Percentiles rank a stretch among this genome's conserved stretches.
Conservation (phyloP, 202 grass and related monocot species). For the Tripidium arundinaceum region DNA sequence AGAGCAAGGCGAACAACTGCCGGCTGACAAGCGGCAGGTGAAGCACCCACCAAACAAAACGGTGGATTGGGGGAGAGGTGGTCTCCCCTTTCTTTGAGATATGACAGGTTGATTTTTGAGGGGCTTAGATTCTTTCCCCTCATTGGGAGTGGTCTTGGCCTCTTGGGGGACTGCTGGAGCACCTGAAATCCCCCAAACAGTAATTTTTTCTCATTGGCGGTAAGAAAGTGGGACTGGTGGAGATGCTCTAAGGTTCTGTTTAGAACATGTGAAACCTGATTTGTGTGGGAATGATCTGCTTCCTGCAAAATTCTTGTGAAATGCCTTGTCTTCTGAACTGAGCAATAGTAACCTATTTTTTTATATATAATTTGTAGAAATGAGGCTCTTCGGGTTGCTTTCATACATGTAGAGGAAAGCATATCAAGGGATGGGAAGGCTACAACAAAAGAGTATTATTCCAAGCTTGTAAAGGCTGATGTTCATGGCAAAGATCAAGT, state of each 20-base stretch:
- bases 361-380: conserved; percentile 61
- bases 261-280: background rate
- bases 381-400: conserved; percentile 95
- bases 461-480: conserved; percentile 95
- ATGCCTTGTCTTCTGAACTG: background rate
- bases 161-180: background rate
- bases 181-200: background rate
- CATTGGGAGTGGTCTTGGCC: background rate
- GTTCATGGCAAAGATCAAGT: conserved; percentile 96
- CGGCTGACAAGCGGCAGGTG: background rate
- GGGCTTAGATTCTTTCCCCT: background rate
- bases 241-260: background rate
- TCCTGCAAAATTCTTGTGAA: conserved; percentile 1
- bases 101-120: background rate
- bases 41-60: background rate
- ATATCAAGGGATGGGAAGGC: conserved; percentile 28
- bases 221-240: background rate
- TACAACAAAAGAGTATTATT: conserved; percentile 71
- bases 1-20: background rate
- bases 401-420: conserved; percentile 82
- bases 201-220: background rate
- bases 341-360: conserved; percentile 16
- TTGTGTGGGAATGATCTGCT: background rate
- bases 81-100: background rate
- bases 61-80: background rate